Base-by-base conservation (phyloP, 805 yeast species). In the Gaillardinia entomophila region DNA sequence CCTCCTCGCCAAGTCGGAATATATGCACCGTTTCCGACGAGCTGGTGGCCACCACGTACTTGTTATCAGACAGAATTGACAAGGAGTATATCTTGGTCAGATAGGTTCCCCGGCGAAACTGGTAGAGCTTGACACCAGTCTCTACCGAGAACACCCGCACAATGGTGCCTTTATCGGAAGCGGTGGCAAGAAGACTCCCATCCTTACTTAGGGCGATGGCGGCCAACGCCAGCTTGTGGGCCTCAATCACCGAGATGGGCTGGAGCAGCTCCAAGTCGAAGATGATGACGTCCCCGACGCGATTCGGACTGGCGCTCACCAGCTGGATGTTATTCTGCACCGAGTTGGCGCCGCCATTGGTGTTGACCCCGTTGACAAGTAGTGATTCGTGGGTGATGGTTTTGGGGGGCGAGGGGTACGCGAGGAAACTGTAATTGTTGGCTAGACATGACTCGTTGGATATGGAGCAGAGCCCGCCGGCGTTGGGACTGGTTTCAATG, bases 1-100 rank as follows among this genome's bases (percentile, higher is more conserved):
- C 71, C 11, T 62, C 69, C 20, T 71, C 77, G 1, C 78, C 83
- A 33, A 89, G 57, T 36, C 88, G 72, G 67, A 90, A 92, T 24
- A 92, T 77, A 56, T 92, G 99, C 15, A 92, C 89, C 0, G 99
- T 92, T 27, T 85, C 94, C 14, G 94, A 86, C 2, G 94, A 77
- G 17, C 94, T 82, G 8, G 90, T 77, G 16, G 90, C 96, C n/a
- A 86, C 75, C 19, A 92, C 63, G 40, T 82, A 74, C 12, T 69
- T 68, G 38, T 83, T 79, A 41, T 83, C 82, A 16, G 68, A 62
- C 40, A 86, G 82, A 58, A 92, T 92, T 24, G 76, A 69, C 42
- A 92, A 65, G 8, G 94, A 81, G 46, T 76, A 77, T 12, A 92
- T 84, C 40, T 68, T 73, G 2, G 97, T 84, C 3, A 86, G 84